Base-by-base conservation (phyloP, 768 basidiomycete species). In the Panellus pusillus region DNA sequence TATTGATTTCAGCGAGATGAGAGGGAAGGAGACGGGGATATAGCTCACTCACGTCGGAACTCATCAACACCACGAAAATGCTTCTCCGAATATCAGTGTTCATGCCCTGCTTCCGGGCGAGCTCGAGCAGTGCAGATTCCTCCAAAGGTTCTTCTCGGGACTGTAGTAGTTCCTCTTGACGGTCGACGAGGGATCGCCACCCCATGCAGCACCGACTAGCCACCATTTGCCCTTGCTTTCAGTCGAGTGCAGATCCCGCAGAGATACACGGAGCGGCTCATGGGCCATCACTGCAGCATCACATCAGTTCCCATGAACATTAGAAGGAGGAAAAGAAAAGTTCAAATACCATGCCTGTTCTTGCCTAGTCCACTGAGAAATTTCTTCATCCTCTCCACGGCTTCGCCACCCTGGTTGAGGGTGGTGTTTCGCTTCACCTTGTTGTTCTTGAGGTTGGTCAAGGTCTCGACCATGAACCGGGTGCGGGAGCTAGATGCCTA, bases 31-130 rank as follows among this genome's bases (percentile, higher is more conserved):
- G 6, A 15, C 37, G 35, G 44, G 4, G n/a, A 20, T 9, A 48
- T 24, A 51, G 71, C 86, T 60, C 65, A 96, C 86, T 60, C 65
- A 96, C 96, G 65, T 96, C 93, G 61, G 91, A 91, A 65, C 91
- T 96, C 93, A 98, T 97, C 32, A 98, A 72, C 12, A 95, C 88
- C 14, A 94, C 84, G 65, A 99, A 99, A 47, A 98, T 86, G 50
- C 89, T 87, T 57, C 93, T 77, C 35, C 96, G 80, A 36, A 98
- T 87, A 62, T 98, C 97, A 2, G 95, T 98, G 65, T 99, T 99
- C 96, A 99, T 98, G 18, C 97, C 97, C 67, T 99, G 97, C 66
- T 86, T 88, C 61, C 84, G 79, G 4, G 97, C 96, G n/a, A 98
- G 78, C 61, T 86, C 87, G 36, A 87, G 59, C 29, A 98, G 73